phyloP scores from a whole-genome alignment of 2,329 filamentous ascomycete species.

The Talaromyces sp. region DNA sequence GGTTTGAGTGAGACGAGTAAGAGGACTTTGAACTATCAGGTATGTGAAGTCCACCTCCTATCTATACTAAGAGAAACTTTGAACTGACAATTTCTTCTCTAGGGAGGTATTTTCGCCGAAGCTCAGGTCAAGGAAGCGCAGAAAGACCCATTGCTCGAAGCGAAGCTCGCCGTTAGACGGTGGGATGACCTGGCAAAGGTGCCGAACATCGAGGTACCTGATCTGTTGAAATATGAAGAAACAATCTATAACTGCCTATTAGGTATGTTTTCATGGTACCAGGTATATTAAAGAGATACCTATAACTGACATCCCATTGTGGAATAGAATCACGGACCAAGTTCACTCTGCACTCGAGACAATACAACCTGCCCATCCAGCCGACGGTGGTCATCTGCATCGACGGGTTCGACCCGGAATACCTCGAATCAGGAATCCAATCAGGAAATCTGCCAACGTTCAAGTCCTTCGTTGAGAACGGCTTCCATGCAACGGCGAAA shows the following conservation, averaged over 20 bases:
- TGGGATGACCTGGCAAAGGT: constrained; percentile 32
- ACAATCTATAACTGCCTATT: constrained; percentile 25
- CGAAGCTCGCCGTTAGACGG: constrained; percentile 29
- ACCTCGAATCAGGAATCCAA: constrained; percentile 37
- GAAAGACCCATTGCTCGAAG: constrained; percentile 29
- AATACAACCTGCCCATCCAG: constrained; percentile 34
- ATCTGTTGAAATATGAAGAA: constrained; percentile 27
- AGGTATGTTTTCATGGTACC: constrained; percentile 9
- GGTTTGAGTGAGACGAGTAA: constrained; percentile 32
- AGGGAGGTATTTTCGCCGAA: constrained; percentile 29
- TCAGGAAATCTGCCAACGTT: constrained; percentile 39
- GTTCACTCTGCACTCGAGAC: constrained; percentile 29
- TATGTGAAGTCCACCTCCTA: constrained; percentile 10
- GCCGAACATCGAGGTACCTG: constrained; percentile 25
- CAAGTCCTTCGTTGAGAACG: constrained; percentile 32
- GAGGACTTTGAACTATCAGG: constrained; percentile 30
- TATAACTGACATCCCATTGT: background rate
- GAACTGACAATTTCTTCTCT: background rate
- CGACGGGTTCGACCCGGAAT: constrained; percentile 48
- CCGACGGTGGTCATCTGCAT: constrained; percentile 46
- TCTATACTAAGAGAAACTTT: background rate
- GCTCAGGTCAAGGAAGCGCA: constrained; percentile 27
- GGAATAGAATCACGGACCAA: constrained; percentile 1
- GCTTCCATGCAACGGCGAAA: constrained; percentile 43
- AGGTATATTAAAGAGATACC: background rate